These are phyloP conservation scores for Zygosaccharomyces bailii DNA, from an alignment of 805 yeast genomes.

Conservation along the genomic window DNA sequence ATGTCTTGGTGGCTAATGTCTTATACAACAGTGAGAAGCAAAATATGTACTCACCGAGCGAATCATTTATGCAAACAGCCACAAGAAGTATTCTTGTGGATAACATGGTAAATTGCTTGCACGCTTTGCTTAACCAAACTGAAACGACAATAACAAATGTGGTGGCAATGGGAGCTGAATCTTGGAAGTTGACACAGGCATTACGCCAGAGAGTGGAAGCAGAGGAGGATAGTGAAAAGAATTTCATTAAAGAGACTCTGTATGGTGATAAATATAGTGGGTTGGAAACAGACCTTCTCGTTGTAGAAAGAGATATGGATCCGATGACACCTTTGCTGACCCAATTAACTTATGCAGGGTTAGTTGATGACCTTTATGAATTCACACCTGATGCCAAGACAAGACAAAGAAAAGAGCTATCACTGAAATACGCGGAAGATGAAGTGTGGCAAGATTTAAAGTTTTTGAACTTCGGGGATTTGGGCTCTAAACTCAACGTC, in stretches of 20 bases:
- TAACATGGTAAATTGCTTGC: slow-evolving; percentile 28
- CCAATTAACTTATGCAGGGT: slow-evolving; percentile 79
- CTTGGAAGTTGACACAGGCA: slow-evolving; percentile 20
- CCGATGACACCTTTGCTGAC: slow-evolving; percentile 64
- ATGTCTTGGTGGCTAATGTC: slow-evolving; percentile 24
- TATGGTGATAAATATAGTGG: slow-evolving; percentile 37
- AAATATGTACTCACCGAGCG: slow-evolving; percentile 27
- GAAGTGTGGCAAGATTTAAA: slow-evolving; percentile 44
- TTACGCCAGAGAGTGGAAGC: slow-evolving; percentile 20
- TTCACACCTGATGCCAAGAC: slow-evolving; percentile 42
- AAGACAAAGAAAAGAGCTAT: slow-evolving; percentile 23
- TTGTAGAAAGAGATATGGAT: slow-evolving; percentile 77
- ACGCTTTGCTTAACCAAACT: slow-evolving; percentile 22
- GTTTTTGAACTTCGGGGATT: slow-evolving; percentile 70
- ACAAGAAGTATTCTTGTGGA: slow-evolving; percentile 29
- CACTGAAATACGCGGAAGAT: slow-evolving; percentile 22
- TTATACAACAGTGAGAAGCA: slow-evolving; percentile 27
- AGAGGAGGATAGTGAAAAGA: slow-evolving; percentile 16
- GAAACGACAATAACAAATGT: slow-evolving; percentile 27
- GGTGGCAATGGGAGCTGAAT: slow-evolving; percentile 27
- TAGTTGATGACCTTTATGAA: slow-evolving; percentile 68
- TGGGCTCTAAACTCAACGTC: slow-evolving; percentile 68
- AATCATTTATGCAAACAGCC: slow-evolving; percentile 23
- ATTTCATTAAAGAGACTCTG: slow-evolving; percentile 28
- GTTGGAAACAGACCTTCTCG: slow-evolving; percentile 64